These are phyloP conservation scores for Trichothecium roseum DNA, from an alignment of 2,329 filamentous ascomycete genomes.

Conservation along the genomic window DNA sequence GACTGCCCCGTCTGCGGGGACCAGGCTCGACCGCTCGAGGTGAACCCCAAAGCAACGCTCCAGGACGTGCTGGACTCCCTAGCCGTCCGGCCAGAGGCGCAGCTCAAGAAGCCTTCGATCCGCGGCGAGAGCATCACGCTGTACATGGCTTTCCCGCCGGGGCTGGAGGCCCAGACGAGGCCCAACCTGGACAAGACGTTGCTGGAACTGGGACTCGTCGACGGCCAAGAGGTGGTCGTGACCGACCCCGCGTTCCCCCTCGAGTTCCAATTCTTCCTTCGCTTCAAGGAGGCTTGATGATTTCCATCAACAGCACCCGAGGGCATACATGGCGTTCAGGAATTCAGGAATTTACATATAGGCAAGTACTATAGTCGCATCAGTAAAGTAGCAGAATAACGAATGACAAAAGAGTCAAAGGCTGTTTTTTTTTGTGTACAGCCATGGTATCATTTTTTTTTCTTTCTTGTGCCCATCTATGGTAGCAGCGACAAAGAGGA, in stretches of 20 bases:
- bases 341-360: background rate
- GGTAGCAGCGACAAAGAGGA: slow-evolving; percentile 1
- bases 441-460: slow-evolving; percentile 9
- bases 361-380: background rate
- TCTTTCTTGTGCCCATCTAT: slow-evolving; percentile 1
- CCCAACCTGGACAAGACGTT: slow-evolving; percentile 74
- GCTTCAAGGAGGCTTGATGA: slow-evolving; percentile 24
- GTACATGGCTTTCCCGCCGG: slow-evolving; percentile 78
- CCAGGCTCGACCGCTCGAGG: slow-evolving; percentile 61
- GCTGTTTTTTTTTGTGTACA: too few relatives aligned
- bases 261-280: slow-evolving; percentile 48
- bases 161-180: slow-evolving; percentile 74
- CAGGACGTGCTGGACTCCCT: slow-evolving; percentile 79
- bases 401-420: too few relatives aligned
- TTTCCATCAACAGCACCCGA: too few relatives aligned
- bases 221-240: slow-evolving; percentile 84
- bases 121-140: slow-evolving; percentile 70
- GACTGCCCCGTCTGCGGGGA: slow-evolving; percentile 94
- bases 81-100: slow-evolving; percentile 73
- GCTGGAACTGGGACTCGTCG: slow-evolving; percentile 56
- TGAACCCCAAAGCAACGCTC: slow-evolving; percentile 63
- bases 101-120: slow-evolving; percentile 88
- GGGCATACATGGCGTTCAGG: too few relatives aligned
- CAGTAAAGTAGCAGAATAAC: too few relatives aligned
- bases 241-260: slow-evolving; percentile 83